Evolutionary conservation across 305 asterid species (phyloP), one percentile per base, ranked within the genome.

Genomic region (Ajuga reptans): DNA sequence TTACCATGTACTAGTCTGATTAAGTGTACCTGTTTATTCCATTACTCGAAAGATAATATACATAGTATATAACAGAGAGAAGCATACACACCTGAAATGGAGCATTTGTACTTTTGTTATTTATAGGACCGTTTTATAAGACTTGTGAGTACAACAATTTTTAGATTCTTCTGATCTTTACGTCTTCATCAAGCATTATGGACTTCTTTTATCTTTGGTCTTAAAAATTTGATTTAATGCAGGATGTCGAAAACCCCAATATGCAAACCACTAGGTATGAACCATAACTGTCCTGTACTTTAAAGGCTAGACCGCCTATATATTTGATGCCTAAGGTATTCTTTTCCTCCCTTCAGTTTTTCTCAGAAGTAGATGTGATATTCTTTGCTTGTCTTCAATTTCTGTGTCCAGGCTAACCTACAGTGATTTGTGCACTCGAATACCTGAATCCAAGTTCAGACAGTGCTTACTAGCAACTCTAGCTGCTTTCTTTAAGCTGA

Each of bases 401-500:
- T 77, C 17, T 55, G 41, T 75, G 69, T 74, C 68, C 90, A 94
- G 98, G 92, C 92, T 94, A 72, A 94, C 98, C 41, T 94, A 87
- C 89, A 89, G 99, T 70, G 99, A 91, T 83, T 84, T 94, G 78
- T 94, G 98, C 86, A 78, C 71, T 77, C 89, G 80, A 80, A 86
- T 94, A 79, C 93, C 99, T 16, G 99, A 94, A 81, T 85, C 99
- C 76, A 89, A 87, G 87, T 89, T 89, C 77, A 87, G 98, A 84
- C 87, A 83, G 78, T 94, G 97, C 77, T 83, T 94, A 76, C 80
- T 89, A 62, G 96, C 93, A 75, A 86, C 95, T 47, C 83, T 91
- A 66, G 91, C 94, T 54, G 93, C 78, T 66, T 85, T 91, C 74
- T 94, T 91, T 81, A 86, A 87, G 89, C 79, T 89, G 81, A 89